Evolutionary conservation across 179 eudicot species (phyloP).

Genomic region (Amaranthus tricolor): DNA sequence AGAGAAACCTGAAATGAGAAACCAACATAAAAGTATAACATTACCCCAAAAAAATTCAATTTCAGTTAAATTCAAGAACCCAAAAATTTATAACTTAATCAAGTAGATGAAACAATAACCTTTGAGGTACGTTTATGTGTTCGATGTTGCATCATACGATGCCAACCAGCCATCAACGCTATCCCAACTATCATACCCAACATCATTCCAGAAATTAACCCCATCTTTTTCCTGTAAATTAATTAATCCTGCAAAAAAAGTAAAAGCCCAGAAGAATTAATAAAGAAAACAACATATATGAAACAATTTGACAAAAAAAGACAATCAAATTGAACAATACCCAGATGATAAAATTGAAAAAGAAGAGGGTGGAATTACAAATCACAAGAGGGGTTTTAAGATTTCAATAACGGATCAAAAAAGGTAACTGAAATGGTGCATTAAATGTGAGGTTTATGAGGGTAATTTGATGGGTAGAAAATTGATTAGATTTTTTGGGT

Average conservation of each 20-base stretch:
- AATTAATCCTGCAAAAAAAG: conserved; percentile 5
- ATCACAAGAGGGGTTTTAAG: background rate
- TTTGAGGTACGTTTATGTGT: conserved; percentile 61
- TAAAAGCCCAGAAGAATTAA: conserved; percentile 11
- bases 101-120: conserved; percentile 35
- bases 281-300: background rate
- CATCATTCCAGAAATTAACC: conserved; percentile 77
- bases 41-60: background rate
- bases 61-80: background rate
- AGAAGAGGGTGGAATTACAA: background rate
- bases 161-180: conserved; percentile 91
- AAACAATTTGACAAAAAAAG: conserved; percentile 4
- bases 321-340: conserved; percentile 11
- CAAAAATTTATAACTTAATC: background rate
- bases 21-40: conserved; percentile 7
- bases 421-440: conserved; percentile 23
- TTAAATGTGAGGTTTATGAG: conserved; percentile 11
- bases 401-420: conserved; percentile 32
- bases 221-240: conserved; percentile 46
- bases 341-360: conserved; percentile 9
- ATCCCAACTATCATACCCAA: conserved; percentile 78
- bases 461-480: conserved; percentile 2
- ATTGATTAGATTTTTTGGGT: conserved; percentile 8
- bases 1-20: conserved; percentile 2
- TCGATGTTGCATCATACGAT: conserved; percentile 76